These are phyloP conservation scores for Colletotrichum endophyticum DNA, from an alignment of 2,329 filamentous ascomycete species.

Conservation along the genomic window DNA sequence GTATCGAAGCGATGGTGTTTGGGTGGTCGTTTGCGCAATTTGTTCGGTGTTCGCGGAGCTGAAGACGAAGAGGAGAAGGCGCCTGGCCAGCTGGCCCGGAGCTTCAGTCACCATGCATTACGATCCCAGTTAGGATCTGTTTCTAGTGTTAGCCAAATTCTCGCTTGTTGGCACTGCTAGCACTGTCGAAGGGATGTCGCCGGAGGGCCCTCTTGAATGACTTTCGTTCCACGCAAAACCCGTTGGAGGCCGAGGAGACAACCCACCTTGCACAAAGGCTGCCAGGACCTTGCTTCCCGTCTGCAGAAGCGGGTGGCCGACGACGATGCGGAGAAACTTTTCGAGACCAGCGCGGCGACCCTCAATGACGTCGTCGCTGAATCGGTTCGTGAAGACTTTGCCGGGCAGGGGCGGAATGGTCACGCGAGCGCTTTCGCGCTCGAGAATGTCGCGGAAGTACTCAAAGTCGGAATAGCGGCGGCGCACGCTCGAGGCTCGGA, in stretches of 20 bases:
- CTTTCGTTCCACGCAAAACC: background rate
- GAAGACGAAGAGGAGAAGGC: background rate
- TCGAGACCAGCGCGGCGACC: constrained; percentile 89
- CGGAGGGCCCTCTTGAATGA: background rate
- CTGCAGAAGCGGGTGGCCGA: constrained; percentile 93
- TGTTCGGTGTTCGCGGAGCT: constrained; percentile 9
- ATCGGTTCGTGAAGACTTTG: constrained; percentile 97
- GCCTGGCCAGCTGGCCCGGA: constrained; percentile 17
- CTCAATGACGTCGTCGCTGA: constrained; percentile 98
- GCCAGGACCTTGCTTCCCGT: constrained; percentile 97
- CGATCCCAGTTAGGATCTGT: constrained; percentile 88
- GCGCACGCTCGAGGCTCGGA: constrained; percentile 85
- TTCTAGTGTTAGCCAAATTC: background rate
- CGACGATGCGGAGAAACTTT: constrained; percentile 96
- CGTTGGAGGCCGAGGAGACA: background rate
- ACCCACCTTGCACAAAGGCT: constrained; percentile 89
- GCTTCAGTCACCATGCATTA: constrained; percentile 74
- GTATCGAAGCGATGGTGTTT: constrained; percentile 13
- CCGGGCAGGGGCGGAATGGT: constrained; percentile 95
- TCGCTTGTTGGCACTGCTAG: background rate
- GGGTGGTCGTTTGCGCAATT: constrained; percentile 18
- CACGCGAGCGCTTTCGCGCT: constrained; percentile 91
- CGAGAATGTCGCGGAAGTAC: constrained; percentile 97
- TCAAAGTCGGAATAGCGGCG: constrained; percentile 98
- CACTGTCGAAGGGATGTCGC: background rate